phyloP scores from a whole-genome alignment of 768 basidiomycete genomes.

The Lactarius trivialis region DNA sequence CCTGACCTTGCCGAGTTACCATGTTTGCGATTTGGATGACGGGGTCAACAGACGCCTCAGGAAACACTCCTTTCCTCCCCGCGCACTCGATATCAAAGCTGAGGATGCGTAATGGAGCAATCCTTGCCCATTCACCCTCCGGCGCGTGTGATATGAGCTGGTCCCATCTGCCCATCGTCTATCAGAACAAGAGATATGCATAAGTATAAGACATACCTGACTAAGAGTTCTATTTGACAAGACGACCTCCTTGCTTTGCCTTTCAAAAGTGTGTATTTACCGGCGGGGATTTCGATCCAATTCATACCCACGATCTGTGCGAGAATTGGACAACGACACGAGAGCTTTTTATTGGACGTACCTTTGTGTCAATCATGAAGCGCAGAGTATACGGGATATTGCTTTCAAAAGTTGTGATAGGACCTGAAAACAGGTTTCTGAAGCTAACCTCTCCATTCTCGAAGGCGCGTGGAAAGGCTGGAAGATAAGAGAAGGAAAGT shows the following conservation, averaged over 20 bases:
- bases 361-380: constrained; percentile 98
- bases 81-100: constrained; percentile 99
- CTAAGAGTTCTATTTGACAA: constrained; percentile 84
- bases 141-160: constrained; percentile 85
- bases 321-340: neutral
- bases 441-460: constrained; percentile 49
- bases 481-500: constrained; percentile 8
- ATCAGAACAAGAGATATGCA: neutral
- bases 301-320: constrained; percentile 93
- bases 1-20: constrained; percentile 90
- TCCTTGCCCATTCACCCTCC: constrained; percentile 86
- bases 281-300: constrained; percentile 91
- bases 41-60: constrained; percentile 83
- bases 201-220: constrained; percentile 44
- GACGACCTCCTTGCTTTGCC: constrained; percentile 58
- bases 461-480: constrained; percentile 37
- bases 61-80: constrained; percentile 95
- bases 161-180: constrained; percentile 52
- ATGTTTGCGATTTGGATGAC: constrained; percentile 99
- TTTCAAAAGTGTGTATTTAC: constrained; percentile 64
- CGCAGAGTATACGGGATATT: constrained; percentile 87
- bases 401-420: constrained; percentile 79
- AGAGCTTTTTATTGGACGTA: constrained; percentile 27
- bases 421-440: constrained; percentile 39
- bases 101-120: constrained; percentile 88